Evolutionary conservation across 257 asterid genomes (phyloP).

Genomic region (Mitragyna speciosa): DNA sequence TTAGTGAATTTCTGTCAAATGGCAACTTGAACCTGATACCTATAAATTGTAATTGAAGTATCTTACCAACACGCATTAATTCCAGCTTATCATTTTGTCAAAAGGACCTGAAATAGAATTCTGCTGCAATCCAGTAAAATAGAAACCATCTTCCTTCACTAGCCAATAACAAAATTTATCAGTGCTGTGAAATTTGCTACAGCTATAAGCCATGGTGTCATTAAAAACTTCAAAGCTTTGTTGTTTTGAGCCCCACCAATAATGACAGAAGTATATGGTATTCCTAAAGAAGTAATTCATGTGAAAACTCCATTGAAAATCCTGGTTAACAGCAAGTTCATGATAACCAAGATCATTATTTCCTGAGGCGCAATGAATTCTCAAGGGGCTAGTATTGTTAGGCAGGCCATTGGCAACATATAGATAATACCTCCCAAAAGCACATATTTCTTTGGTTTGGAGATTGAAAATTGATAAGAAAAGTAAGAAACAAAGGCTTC

Average conservation of each 20-base stretch:
- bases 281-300: not conserved
- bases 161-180: not conserved
- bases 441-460: not conserved
- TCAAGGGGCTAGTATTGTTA: not conserved
- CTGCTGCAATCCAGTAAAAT: not conserved
- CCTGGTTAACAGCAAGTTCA: not conserved
- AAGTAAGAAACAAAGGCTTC: not conserved
- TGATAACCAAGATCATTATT: not conserved
- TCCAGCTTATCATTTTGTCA: too few relatives aligned
- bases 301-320: not conserved
- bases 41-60: too few relatives aligned
- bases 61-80: too few relatives aligned
- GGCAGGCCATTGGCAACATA: not conserved
- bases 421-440: not conserved
- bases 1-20: too few relatives aligned
- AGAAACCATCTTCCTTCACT: not conserved
- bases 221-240: not conserved
- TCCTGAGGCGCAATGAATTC: slow-evolving; percentile 1
- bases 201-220: not conserved
- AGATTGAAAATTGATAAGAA: not conserved
- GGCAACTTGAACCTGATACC: too few relatives aligned
- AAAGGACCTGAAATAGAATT: not conserved
- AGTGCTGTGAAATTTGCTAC: not conserved
- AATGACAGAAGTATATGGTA: slow-evolving; percentile 3
- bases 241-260: not conserved